Evolutionary conservation across 164 flowering plant genomes (phyloP), one percentile per base, ranked within the genome.

Genomic region (Vitis labrusca): DNA sequence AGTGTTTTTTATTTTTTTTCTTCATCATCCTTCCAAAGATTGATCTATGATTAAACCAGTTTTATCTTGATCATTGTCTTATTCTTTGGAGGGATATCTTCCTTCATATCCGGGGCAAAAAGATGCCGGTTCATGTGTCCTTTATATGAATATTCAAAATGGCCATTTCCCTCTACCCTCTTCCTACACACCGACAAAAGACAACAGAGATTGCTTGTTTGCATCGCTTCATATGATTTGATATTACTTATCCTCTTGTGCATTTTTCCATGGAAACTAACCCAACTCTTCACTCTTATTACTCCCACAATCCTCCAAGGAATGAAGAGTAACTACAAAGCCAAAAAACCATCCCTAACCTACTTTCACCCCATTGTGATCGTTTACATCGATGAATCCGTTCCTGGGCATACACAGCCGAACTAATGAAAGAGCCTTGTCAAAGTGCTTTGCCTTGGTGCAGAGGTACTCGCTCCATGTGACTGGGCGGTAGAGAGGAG

Each of bases 391-490:
- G 8, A 69, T 63, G 61, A 78, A 66, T 50, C 75, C 82, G 23
- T 69, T 78, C 8, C 29, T n/a, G 59, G 85, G 82, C 12, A 61
- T 62, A 47, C 76, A 70, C 7, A 82, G 65, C 14, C 86, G 73
- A 16, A 93, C 71, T 0, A 80, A 71, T 1, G 89, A 82, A 8
- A 92, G 89, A 3, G 98, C 94, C 71, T 89, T 83, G 72, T 90
- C 80, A 80, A 93, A 90, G 72, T 81, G 88, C 70, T 82, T 82
- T 0, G 89, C 96, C 74, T 95, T 95, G n/a, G 78, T 74, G 54
- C 83, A 81, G 9, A 95, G 87, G 70, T 92, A 95, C 73, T 91
- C 97, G 3, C 49, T 74, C 94, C 93, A 91, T 30, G 90, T 86
- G 44, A 93, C 75, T 0, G 95, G 60, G 44, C 86, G 84, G 66